These are phyloP conservation scores for Xylaria sp. DNA, from an alignment of 2,329 filamentous ascomycete genomes.

Conservation along the genomic window DNA sequence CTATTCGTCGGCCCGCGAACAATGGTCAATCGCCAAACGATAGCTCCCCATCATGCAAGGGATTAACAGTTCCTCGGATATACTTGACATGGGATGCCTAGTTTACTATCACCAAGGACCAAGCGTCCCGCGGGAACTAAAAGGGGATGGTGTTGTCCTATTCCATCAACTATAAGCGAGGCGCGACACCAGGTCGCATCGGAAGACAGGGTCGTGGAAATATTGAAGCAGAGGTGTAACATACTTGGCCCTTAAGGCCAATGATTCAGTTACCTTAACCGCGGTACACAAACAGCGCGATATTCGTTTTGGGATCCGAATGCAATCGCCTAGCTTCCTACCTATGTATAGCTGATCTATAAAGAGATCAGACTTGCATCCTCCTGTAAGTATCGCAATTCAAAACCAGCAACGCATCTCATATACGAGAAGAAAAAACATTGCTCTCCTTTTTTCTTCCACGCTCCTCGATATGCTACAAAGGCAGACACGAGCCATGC, in stretches of 20 bases:
- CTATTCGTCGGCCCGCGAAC: neutral
- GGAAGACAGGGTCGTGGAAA: neutral
- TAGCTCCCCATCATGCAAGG: neutral
- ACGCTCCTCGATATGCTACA: neutral
- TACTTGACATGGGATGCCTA: neutral
- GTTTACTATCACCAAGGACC: no score
- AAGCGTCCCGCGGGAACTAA: neutral
- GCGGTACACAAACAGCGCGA: slow-evolving; percentile 17
- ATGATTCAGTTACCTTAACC: neutral
- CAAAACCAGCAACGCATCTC: neutral
- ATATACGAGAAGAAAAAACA: neutral
- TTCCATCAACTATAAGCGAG: slow-evolving; percentile 20
- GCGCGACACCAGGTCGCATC: slow-evolving; percentile 1
- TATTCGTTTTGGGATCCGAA: neutral
- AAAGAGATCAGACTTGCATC: neutral
- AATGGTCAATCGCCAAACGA: neutral
- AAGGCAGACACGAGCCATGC: slow-evolving; percentile 10
- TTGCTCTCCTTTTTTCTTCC: neutral
- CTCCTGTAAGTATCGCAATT: neutral
- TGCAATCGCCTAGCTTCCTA: neutral
- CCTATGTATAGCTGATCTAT: neutral
- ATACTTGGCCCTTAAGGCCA: neutral
- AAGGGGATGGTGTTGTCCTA: neutral
- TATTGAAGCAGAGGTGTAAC: slow-evolving; percentile 11
- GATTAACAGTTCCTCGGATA: neutral